Evolutionary conservation across 129 eudicot genomes (phyloP).

Genomic region (Flaveria linearis): DNA sequence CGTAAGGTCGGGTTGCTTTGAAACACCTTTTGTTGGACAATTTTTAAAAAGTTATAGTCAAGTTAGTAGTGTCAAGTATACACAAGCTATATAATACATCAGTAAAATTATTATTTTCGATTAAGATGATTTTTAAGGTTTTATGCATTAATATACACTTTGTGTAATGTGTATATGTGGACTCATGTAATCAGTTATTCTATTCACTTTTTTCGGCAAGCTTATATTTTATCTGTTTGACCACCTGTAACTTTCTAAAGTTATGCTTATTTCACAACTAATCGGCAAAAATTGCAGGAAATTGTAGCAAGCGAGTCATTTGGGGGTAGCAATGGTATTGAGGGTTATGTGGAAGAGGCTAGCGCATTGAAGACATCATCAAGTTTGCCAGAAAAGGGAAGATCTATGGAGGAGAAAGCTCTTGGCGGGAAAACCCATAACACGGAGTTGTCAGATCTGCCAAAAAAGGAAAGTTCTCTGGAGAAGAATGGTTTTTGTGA

Average conservation of each 20-base stretch:
- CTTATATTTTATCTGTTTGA: not conserved
- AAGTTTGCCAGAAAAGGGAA: conserved; percentile 23
- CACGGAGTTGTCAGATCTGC: not conserved
- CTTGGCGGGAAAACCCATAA: conserved; percentile 20
- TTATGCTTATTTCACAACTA: conserved; percentile 6
- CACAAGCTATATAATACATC: not conserved
- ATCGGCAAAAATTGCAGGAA: conserved; percentile 24
- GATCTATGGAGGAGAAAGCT: conserved; percentile 24
- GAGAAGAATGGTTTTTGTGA: not conserved
- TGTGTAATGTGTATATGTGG: not conserved
- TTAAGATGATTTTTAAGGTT: not conserved
- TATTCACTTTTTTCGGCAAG: not conserved
- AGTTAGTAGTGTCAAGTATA: not conserved
- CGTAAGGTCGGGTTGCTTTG: not conserved
- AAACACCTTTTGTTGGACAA: not conserved
- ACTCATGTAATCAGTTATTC: not conserved
- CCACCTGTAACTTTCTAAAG: not conserved
- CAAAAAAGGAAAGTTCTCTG: not conserved
- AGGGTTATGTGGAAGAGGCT: conserved; percentile 18
- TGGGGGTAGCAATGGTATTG: conserved; percentile 10
- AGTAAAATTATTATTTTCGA: not conserved
- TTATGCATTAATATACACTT: not conserved
- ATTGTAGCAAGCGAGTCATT: conserved; percentile 17
- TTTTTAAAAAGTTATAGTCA: not conserved
- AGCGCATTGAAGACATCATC: conserved; percentile 13